Conservation (phyloP, 441 rosid genomes). For the Adansonia rubrostipa region DNA sequence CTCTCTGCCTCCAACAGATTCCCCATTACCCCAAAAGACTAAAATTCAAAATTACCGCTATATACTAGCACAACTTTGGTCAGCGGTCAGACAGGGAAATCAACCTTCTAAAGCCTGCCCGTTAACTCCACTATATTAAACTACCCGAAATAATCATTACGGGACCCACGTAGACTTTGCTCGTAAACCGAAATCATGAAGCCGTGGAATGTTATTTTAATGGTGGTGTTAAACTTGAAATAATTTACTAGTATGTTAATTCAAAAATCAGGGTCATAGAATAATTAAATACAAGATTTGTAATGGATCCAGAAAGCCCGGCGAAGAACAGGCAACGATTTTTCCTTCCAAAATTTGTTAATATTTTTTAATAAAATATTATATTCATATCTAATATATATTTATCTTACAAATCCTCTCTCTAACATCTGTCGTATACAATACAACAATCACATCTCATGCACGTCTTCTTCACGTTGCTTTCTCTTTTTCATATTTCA, state of each 20-base stretch:
- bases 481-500: constrained; percentile 30
- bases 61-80: constrained; percentile 25
- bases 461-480: constrained; percentile 82
- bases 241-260: background rate
- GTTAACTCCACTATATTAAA: constrained; percentile 40
- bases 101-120: constrained; percentile 40
- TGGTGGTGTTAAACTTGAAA: constrained; percentile 7
- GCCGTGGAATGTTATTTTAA: constrained; percentile 39
- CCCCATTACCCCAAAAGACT: background rate
- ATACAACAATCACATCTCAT: constrained; percentile 49
- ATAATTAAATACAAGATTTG: constrained; percentile 8
- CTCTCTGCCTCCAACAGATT: background rate
- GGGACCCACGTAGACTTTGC: constrained; percentile 59
- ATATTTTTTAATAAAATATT: background rate
- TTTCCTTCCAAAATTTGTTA: background rate
- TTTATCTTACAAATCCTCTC: constrained; percentile 5
- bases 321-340: constrained; percentile 32
- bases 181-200: constrained; percentile 70
- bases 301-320: constrained; percentile 51
- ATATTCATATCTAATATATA: background rate
- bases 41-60: background rate
- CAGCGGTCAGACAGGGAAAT: constrained; percentile 47
- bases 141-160: constrained; percentile 58
- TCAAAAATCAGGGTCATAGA: background rate
- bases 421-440: constrained; percentile 5